A percentile compares a stretch with the other conserved stretches of the same genome.
These are phyloP conservation scores for Dillenia suffruticosa DNA, from an alignment of 164 flowering plant species.

Conservation along the genomic window DNA sequence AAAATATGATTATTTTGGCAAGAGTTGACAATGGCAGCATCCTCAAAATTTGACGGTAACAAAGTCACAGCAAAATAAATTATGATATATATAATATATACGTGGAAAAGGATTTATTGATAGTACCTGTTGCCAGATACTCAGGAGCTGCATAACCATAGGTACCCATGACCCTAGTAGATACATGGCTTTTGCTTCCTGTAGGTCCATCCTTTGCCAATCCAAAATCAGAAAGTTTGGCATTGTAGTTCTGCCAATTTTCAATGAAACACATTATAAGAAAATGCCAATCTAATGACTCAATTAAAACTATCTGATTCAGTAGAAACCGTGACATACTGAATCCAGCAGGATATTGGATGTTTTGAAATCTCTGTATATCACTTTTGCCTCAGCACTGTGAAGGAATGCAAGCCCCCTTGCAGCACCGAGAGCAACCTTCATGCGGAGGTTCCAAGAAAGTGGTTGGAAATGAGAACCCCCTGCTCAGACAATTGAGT, in stretches of 20 bases:
- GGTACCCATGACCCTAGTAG: constrained; percentile 89
- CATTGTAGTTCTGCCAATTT: constrained; percentile 53
- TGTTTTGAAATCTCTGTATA: constrained; percentile 29
- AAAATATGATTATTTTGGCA: too few relatives aligned
- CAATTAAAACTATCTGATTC: too few relatives aligned
- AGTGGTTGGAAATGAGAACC: constrained; percentile 31
- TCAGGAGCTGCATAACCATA: constrained; percentile 93
- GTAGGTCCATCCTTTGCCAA: constrained; percentile 88
- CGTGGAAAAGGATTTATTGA: not conserved
- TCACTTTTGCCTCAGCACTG: constrained; percentile 26
- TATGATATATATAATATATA: too few relatives aligned
- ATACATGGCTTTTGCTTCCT: constrained; percentile 73
- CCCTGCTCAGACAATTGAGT: constrained; percentile 13
- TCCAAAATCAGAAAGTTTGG: constrained; percentile 88
- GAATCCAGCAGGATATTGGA: constrained; percentile 29
- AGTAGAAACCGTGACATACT: constrained; percentile 8
- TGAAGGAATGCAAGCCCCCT: constrained; percentile 39
- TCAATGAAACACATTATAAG: not conserved
- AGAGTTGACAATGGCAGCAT: too few relatives aligned
- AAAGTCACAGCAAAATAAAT: too few relatives aligned
- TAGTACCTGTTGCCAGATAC: constrained; percentile 76
- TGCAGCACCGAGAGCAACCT: constrained; percentile 36
- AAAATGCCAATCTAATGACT: too few relatives aligned
- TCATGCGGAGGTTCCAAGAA: constrained; percentile 32
- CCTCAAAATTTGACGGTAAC: too few relatives aligned